Conservation (phyloP, 2,329 filamentous ascomycete species). For the Teratosphaeria pseudoeucalypti region DNA sequence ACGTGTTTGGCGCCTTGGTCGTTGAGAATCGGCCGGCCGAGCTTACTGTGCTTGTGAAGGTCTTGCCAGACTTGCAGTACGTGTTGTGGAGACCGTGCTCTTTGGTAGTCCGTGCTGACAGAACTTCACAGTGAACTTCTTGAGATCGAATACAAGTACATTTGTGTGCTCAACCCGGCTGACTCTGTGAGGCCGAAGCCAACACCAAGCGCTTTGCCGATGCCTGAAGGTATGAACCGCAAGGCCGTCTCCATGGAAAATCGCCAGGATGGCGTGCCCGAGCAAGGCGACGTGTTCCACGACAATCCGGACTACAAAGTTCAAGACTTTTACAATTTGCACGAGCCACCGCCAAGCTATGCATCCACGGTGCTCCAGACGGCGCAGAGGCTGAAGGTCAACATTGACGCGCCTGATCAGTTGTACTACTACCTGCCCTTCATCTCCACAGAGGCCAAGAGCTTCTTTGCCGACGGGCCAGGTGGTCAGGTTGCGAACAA, state of each 20-base stretch:
- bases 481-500: constrained; percentile 53
- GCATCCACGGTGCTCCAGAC: constrained; percentile 27
- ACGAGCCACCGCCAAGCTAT: constrained; percentile 30
- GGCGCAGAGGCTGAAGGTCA: constrained; percentile 53
- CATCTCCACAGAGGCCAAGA: constrained; percentile 77
- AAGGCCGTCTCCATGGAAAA: constrained; percentile 37
- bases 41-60: constrained; percentile 65
- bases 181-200: constrained; percentile 66
- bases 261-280: constrained; percentile 40
- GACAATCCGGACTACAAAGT: constrained; percentile 37
- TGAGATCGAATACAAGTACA: constrained; percentile 77
- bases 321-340: constrained; percentile 60
- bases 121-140: constrained; percentile 49
- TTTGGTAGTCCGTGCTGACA: constrained; percentile 3
- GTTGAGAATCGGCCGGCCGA: constrained; percentile 72
- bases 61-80: constrained; percentile 70
- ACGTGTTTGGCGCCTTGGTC: constrained; percentile 85
- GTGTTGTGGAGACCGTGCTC: constrained; percentile 25
- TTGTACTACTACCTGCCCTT: constrained; percentile 84
- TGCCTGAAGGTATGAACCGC: constrained; percentile 48
- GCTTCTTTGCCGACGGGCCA: constrained; percentile 79
- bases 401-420: constrained; percentile 61
- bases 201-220: constrained; percentile 59
- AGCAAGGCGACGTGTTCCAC: constrained; percentile 37
- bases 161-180: constrained; percentile 59